Base-by-base conservation (phyloP, 2,329 filamentous ascomycete species). In the Aureobasidium sp. region DNA sequence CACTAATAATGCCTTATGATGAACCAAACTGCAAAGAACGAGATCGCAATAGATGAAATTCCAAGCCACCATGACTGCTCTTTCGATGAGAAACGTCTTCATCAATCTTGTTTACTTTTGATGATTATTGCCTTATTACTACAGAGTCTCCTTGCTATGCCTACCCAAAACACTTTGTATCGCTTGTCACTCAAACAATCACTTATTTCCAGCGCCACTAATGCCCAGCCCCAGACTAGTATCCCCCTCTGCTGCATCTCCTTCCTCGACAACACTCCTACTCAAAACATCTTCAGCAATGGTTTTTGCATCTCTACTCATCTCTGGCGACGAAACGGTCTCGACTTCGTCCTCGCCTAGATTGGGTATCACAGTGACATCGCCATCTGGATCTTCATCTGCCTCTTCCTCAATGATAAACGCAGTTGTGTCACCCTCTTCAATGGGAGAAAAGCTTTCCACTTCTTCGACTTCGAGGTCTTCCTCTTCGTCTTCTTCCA, bases 381-480 rank as follows among this genome's bases (percentile, higher is more conserved):
- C 47, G 11, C 29, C 47, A 51, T 51, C 47, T 20, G 29, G 48
- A 51, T 51, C 47, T 36, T 49, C 45, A 3, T 36, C 47, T 55
- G 51, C 44, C 1, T 49, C 42, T n/a, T 31, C 60, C 37, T 56
- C 49, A 5, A 56, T 15, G 8, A 55, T 41, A 17, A 62, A 62
- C 22, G 41, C 60, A 5, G 41, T 49, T 1, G 22, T 71, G 3
- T 48, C 45, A 11, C 65, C 64, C 29, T 67, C 70, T 49, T 70
- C 62, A 7, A 84, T 75, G 0, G 84, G 83, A 29, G 76, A 79
- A 66, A 87, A 87, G 2, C 77, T 75, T 8, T 87, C 84, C 7
- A 84, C 83, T 68, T 85, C 84, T 64, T 85, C 83, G 17, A 83
- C 17, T 20, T 51, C 45, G 12, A 49, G 5, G 2, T 66, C n/a